A percentile compares a stretch with the other conserved stretches of the same genome.
These are phyloP conservation scores for Aspergillus piperis DNA, from an alignment of 2,329 filamentous ascomycete species.

Conservation along the genomic window DNA sequence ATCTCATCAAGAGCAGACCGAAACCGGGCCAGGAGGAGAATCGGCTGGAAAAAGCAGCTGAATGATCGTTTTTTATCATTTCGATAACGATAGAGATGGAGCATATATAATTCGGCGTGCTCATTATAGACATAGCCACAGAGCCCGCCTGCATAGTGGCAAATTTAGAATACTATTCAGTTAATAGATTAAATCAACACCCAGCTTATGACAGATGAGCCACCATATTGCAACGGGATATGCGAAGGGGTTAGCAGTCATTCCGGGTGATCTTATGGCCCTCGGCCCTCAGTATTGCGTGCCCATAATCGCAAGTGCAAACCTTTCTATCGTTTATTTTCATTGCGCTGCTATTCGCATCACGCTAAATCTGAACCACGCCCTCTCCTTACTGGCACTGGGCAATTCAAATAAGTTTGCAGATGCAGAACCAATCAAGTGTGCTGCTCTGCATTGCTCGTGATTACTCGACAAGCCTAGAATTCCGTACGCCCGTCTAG, in stretches of 20 bases:
- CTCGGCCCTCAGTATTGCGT: no score
- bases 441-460: not conserved
- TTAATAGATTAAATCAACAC: not conserved
- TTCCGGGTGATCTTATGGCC: no score
- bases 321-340: no score
- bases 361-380: no score
- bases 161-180: not conserved
- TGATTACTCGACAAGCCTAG: not conserved
- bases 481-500: not conserved
- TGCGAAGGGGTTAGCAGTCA: no score
- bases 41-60: not conserved
- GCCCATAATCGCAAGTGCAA: no score
- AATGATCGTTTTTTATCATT: not conserved
- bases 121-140: not conserved
- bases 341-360: no score
- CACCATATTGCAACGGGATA: no score
- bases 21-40: not conserved
- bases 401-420: not conserved
- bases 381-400: no score
- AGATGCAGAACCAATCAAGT: not conserved
- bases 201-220: no score
- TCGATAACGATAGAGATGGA: not conserved
- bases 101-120: not conserved
- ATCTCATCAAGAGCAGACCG: not conserved
- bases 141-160: not conserved